A percentile compares a stretch with the other conserved stretches of the same genome.
phyloP scores from a whole-genome alignment of 495 filamentous ascomycete species.

The Hyaloscypha bicolor region DNA sequence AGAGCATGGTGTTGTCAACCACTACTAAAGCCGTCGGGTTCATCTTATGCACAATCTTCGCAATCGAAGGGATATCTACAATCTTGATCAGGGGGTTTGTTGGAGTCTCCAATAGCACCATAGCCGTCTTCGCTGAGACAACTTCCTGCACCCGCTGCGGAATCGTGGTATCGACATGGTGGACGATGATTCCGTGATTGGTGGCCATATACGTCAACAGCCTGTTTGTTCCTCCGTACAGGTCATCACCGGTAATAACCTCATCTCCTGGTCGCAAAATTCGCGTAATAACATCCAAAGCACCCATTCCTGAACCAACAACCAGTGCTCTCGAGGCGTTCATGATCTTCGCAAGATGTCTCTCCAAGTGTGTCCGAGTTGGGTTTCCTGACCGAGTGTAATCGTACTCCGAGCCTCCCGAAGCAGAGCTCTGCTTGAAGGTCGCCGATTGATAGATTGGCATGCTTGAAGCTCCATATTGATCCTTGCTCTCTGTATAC shows the following conservation, averaged over 20 bases:
- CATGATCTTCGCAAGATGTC: conserved; percentile 99
- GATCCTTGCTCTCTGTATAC: conserved; percentile 91
- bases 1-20: conserved; percentile 99
- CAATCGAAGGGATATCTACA: conserved; percentile 82
- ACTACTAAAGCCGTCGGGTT: conserved; percentile 83
- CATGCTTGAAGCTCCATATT: conserved; percentile 92
- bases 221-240: conserved; percentile 95
- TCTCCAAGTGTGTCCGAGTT: conserved; percentile 92
- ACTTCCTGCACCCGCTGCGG: conserved; percentile 67
- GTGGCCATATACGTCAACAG: conserved; percentile 88
- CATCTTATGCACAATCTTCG: conserved; percentile 70
- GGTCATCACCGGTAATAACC: conserved; percentile 93
- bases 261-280: conserved; percentile 92
- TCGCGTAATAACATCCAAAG: conserved; percentile 94
- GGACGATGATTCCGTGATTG: conserved; percentile 77
- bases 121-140: conserved; percentile 77
- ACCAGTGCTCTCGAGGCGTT: conserved; percentile 86
- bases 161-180: conserved; percentile 92
- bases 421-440: conserved; percentile 87
- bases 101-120: conserved; percentile 95
- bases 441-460: conserved; percentile 99
- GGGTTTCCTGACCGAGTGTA: conserved; percentile 98
- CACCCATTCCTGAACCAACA: conserved; percentile 95
- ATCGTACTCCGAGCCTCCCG: conserved; percentile 83
- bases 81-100: conserved; percentile 99